phyloP scores from a whole-genome alignment of 164 flowering plant species.

The Santalum album region DNA sequence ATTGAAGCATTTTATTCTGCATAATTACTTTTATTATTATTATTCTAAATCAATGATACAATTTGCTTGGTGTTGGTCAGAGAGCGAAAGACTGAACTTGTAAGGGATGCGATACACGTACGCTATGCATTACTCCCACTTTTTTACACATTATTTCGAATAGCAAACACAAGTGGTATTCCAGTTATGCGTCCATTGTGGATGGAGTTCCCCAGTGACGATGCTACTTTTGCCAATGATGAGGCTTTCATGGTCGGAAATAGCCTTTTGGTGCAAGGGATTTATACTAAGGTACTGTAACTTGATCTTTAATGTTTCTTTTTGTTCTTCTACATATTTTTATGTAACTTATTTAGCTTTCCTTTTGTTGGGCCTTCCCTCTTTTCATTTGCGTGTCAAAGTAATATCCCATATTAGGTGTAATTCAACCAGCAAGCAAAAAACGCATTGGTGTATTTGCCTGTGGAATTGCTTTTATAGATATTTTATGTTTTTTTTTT shows the following conservation, averaged over 20 bases:
- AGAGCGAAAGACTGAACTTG: constrained; percentile 68
- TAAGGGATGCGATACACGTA: constrained; percentile 72
- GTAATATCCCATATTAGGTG: too few species aligned
- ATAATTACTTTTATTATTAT: background rate
- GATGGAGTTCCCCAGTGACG: constrained; percentile 98
- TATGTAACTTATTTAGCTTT: background rate
- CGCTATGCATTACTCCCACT: constrained; percentile 86
- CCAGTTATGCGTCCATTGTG: constrained; percentile 96
- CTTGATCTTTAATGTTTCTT: background rate
- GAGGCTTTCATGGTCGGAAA: constrained; percentile 98
- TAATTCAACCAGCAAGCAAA: too few species aligned
- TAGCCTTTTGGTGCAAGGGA: constrained; percentile 86
- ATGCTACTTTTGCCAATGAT: constrained; percentile 75
- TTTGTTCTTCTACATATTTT: background rate
- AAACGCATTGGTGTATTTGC: too few species aligned
- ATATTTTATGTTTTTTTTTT: background rate
- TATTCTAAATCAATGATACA: background rate
- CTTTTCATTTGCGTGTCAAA: too few species aligned
- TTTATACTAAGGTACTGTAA: constrained; percentile 62
- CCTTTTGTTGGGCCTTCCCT: too few species aligned
- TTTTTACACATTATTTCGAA: constrained; percentile 86
- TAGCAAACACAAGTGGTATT: constrained; percentile 71
- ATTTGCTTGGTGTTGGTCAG: constrained; percentile 26
- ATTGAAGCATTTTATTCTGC: too few species aligned
- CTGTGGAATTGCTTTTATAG: too few species aligned